phyloP scores from a whole-genome alignment of 2,329 filamentous ascomycete genomes.

The Xylaria sp. region DNA sequence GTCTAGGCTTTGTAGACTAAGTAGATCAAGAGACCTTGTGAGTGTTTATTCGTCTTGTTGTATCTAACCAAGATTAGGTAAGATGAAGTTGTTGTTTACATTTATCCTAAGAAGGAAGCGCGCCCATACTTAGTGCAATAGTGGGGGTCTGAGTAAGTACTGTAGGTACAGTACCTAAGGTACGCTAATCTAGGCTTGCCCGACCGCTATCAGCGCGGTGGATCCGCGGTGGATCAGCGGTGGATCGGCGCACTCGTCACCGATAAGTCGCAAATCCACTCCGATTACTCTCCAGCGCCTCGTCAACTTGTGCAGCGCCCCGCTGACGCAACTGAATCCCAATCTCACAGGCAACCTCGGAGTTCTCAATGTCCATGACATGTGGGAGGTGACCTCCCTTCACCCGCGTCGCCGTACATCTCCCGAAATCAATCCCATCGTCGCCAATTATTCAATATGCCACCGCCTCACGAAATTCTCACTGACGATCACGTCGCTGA shows the following conservation, averaged over 20 bases:
- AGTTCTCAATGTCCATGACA: background rate
- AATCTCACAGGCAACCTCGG: too few species aligned
- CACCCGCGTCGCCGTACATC: background rate
- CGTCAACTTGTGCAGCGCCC: background rate
- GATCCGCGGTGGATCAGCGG: background rate
- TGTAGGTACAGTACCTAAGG: background rate
- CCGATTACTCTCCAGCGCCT: background rate
- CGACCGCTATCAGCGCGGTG: background rate
- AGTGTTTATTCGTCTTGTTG: too few species aligned
- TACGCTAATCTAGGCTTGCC: background rate
- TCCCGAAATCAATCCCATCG: background rate
- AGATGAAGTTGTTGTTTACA: conserved; percentile 47
- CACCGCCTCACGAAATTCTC: conserved; percentile 50
- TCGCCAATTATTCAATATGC: conserved; percentile 28
- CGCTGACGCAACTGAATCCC: conserved; percentile 21
- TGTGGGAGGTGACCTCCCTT: conserved; percentile 5
- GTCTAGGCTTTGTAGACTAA: background rate
- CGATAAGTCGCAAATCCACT: background rate
- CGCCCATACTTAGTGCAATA: too few species aligned
- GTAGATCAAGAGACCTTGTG: background rate
- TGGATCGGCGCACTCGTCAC: background rate
- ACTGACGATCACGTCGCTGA: conserved; percentile 81
- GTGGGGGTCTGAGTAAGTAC: too few species aligned
- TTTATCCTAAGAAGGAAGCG: conserved; percentile 41
- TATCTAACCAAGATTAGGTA: too few species aligned